Conservation (phyloP, 768 basidiomycete genomes). For the Leccinum boreale region DNA sequence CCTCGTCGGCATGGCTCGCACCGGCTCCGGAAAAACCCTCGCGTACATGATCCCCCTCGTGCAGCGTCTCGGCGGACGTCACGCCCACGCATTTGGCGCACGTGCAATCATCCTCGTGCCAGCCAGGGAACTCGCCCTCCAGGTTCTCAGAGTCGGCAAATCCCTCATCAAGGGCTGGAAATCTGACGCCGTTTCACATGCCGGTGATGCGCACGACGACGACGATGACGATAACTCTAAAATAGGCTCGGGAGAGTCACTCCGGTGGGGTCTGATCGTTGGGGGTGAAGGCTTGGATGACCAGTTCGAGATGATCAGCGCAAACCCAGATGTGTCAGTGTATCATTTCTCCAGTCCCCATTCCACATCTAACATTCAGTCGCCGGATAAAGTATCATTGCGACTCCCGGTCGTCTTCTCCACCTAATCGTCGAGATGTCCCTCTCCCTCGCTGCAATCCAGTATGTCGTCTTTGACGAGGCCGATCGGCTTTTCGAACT, state of each 20-base stretch:
- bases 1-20: constrained; percentile 97
- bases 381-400: constrained; percentile 70
- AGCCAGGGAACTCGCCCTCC: constrained; percentile 90
- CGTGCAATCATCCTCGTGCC: constrained; percentile 88
- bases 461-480: constrained; percentile 95
- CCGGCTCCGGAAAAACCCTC: constrained; percentile 96
- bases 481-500: constrained; percentile 98
- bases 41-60: constrained; percentile 94
- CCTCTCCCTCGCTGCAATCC: constrained; percentile 79
- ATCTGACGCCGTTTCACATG: constrained; percentile 57
- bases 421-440: constrained; percentile 98
- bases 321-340: constrained; percentile 92
- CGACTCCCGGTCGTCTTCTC: constrained; percentile 96
- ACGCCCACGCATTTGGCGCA: constrained; percentile 76
- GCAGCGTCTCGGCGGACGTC: constrained; percentile 78
- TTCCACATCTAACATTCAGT: constrained; percentile 11
- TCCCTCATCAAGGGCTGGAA: constrained; percentile 85
- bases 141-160: constrained; percentile 93
- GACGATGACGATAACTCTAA: constrained; percentile 51
- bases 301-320: constrained; percentile 93
- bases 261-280: constrained; percentile 93
- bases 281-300: constrained; percentile 95
- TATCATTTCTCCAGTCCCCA: not conserved
- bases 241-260: constrained; percentile 44
- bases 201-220: constrained; percentile 60